These are phyloP conservation scores for Nectriaceae sp. DNA, from an alignment of 2,329 filamentous ascomycete species.

Conservation along the genomic window DNA sequence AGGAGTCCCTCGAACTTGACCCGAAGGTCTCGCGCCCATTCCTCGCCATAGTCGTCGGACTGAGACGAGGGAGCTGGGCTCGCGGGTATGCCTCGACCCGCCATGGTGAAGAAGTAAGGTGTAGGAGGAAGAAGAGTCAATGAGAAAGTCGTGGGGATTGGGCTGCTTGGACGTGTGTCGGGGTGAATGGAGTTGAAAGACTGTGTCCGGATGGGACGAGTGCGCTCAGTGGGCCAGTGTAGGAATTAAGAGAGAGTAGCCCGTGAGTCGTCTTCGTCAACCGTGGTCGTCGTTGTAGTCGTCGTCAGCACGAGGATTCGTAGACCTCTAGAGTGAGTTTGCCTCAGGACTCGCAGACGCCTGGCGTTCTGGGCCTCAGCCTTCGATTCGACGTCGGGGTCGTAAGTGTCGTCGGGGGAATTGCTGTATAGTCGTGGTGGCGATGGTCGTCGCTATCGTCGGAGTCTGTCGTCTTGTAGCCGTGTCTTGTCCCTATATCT, in stretches of 20 bases:
- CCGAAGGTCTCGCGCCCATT: slow-evolving; percentile 77
- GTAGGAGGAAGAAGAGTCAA: background rate
- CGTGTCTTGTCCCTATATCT: background rate
- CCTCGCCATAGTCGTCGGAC: slow-evolving; percentile 60
- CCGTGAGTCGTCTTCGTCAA: background rate
- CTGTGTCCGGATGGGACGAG: background rate
- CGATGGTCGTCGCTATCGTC: background rate
- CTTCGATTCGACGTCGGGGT: background rate
- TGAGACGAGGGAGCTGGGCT: slow-evolving; percentile 29
- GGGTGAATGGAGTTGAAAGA: background rate
- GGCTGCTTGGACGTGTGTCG: background rate
- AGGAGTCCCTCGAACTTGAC: slow-evolving; percentile 85
- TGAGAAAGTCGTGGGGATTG: background rate
- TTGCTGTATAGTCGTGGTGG: background rate
- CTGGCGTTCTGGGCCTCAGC: slow-evolving; percentile 13
- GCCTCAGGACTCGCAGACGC: slow-evolving; percentile 23
- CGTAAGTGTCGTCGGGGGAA: background rate
- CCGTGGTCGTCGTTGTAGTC: background rate
- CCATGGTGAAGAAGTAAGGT: slow-evolving; percentile 33
- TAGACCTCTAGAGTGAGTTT: slow-evolving; percentile 26
- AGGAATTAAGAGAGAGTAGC: background rate
- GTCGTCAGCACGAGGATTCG: slow-evolving; percentile 14
- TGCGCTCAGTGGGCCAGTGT: background rate
- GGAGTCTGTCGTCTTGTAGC: background rate
- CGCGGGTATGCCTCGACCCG: slow-evolving; percentile 39